Evolutionary conservation across 1,284 basidiomycete species (phyloP).

Genomic region (Volvariella surrecta): DNA sequence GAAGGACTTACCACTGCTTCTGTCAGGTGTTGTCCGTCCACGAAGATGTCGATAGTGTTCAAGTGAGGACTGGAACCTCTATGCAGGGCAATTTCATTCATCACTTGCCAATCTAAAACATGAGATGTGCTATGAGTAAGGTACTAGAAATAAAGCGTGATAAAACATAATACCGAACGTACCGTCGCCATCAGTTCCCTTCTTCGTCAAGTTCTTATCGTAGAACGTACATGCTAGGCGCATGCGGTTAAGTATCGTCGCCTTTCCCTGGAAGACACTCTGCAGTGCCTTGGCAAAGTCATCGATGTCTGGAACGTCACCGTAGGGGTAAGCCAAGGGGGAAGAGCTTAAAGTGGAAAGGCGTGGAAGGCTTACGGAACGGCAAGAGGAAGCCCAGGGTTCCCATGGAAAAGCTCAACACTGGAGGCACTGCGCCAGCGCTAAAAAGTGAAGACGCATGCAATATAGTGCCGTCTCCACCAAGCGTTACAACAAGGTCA

Average conservation of each 20-base stretch:
- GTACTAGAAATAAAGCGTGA: background rate
- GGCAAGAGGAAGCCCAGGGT: conserved; percentile 92
- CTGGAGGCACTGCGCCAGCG: conserved; percentile 84
- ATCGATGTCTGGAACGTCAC: conserved; percentile 55
- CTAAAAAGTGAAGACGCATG: conserved; percentile 93
- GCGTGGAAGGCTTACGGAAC: conserved; percentile 63
- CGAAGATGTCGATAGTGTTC: conserved; percentile 90
- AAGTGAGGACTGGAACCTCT: conserved; percentile 88
- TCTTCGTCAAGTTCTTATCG: conserved; percentile 47
- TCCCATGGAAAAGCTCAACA: conserved; percentile 94
- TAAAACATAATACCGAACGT: too few relatives aligned
- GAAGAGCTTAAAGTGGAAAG: background rate
- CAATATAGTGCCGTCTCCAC: conserved; percentile 93
- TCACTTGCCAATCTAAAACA: conserved; percentile 80
- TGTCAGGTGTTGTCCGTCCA: conserved; percentile 93
- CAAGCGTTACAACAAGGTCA: conserved; percentile 86
- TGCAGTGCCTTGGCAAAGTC: conserved; percentile 75
- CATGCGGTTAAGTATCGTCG: conserved; percentile 83
- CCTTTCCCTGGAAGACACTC: conserved; percentile 66
- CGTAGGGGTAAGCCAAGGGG: conserved; percentile 7
- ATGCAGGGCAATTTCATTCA: conserved; percentile 96
- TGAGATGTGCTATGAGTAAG: background rate
- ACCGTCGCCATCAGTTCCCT: conserved; percentile 52
- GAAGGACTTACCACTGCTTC: conserved; percentile 77
- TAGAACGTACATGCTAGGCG: conserved; percentile 76